Conservation (phyloP, 176 grass and related monocot species). For the Oryza australiensis region DNA sequence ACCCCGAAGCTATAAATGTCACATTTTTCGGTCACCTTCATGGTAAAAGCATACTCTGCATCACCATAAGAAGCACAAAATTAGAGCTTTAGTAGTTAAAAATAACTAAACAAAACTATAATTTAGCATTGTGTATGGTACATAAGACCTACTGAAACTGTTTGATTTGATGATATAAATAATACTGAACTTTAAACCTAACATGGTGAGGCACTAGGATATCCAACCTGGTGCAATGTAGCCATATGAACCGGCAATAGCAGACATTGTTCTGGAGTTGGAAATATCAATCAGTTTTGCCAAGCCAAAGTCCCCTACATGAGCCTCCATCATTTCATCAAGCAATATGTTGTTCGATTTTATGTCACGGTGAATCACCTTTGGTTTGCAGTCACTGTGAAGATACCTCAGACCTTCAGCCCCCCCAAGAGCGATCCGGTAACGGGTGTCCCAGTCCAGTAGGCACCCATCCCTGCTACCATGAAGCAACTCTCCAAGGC, state of each 20-base stretch:
- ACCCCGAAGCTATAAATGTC: slow-evolving; percentile 95
- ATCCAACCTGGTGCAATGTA: slow-evolving; percentile 91
- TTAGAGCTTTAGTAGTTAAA: slow-evolving; percentile 23
- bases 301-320: slow-evolving; percentile 92
- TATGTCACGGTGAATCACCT: slow-evolving; percentile 92
- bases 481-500: slow-evolving; percentile 88
- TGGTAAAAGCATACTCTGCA: slow-evolving; percentile 98
- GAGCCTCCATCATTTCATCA: slow-evolving; percentile 87
- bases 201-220: neutral
- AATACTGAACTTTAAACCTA: neutral
- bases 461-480: slow-evolving; percentile 50
- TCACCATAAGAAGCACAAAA: slow-evolving; percentile 13
- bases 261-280: slow-evolving; percentile 89
- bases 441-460: slow-evolving; percentile 85
- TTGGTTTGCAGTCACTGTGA: slow-evolving; percentile 88
- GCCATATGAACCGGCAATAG: slow-evolving; percentile 86
- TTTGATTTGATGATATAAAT: neutral
- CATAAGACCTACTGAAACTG: neutral
- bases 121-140: neutral
- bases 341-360: slow-evolving; percentile 97
- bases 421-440: slow-evolving; percentile 73
- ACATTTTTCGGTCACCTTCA: slow-evolving; percentile 98
- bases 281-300: slow-evolving; percentile 84
- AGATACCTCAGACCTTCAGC: slow-evolving; percentile 91
- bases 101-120: slow-evolving; percentile 20